Percentiles rank a stretch among this genome's conserved stretches.
These are phyloP conservation scores for Elaeagnus macrophylla DNA, from an alignment of 306 rosid genomes.

Conservation along the genomic window DNA sequence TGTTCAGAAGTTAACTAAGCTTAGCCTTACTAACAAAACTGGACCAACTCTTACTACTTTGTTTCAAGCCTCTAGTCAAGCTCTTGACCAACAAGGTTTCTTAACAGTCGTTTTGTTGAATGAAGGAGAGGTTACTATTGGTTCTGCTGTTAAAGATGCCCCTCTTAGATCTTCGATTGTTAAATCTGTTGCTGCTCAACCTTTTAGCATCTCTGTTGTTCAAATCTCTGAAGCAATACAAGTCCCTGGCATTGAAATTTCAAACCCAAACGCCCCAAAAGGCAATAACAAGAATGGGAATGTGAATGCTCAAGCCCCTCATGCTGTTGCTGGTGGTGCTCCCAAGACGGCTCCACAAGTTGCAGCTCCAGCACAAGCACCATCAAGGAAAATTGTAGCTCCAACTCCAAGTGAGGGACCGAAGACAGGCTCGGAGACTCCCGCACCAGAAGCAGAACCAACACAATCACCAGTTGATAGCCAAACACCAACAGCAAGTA, in stretches of 20 bases:
- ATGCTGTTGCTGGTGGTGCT: too few relatives aligned
- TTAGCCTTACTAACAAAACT: not conserved
- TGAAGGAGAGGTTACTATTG: slow-evolving; percentile 43
- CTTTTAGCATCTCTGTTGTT: slow-evolving; percentile 46
- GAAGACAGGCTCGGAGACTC: not conserved
- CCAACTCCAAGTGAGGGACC: too few relatives aligned
- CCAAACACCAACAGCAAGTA: slow-evolving; percentile 1
- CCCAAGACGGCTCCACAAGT: too few relatives aligned
- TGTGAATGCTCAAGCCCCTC: too few relatives aligned
- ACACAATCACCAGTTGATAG: slow-evolving; percentile 4
- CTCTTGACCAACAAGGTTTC: slow-evolving; percentile 35
- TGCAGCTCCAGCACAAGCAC: too few relatives aligned
- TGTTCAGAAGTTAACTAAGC: slow-evolving; percentile 20
- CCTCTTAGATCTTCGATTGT: slow-evolving; percentile 16
- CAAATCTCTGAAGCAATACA: slow-evolving; percentile 32
- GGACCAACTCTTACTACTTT: slow-evolving; percentile 28
- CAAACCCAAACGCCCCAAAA: too few relatives aligned
- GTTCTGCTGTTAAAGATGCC: slow-evolving; percentile 29
- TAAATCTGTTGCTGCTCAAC: slow-evolving; percentile 21
- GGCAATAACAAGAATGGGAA: too few relatives aligned
- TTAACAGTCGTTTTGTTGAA: slow-evolving; percentile 13
- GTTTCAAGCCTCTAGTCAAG: slow-evolving; percentile 28
- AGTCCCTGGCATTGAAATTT: slow-evolving; percentile 31
- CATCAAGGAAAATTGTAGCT: too few relatives aligned
- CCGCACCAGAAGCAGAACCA: slow-evolving; percentile 14